These are phyloP conservation scores for Suillus americanus DNA, from an alignment of 768 basidiomycete genomes.

Conservation along the genomic window DNA sequence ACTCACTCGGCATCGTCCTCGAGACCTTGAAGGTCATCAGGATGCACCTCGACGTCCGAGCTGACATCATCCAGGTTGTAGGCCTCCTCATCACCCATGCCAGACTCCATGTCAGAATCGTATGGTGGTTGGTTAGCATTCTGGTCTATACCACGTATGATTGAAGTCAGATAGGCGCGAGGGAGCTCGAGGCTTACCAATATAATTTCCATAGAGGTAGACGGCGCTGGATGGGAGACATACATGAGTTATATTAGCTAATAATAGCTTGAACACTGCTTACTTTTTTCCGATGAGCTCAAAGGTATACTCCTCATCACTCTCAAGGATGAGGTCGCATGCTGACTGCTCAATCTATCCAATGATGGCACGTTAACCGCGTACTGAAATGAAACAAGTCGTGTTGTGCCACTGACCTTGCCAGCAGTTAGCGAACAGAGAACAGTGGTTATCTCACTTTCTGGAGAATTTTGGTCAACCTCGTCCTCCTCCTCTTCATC, in stretches of 20 bases:
- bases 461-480: constrained; percentile 36
- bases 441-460: constrained; percentile 49
- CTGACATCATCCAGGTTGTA: constrained; percentile 74
- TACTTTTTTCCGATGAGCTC: constrained; percentile 84
- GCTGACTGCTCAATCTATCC: constrained; percentile 73
- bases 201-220: constrained; percentile 83
- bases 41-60: constrained; percentile 80
- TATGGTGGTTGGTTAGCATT: constrained; percentile 47
- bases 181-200: constrained; percentile 46
- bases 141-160: constrained; percentile 47
- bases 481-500: constrained; percentile 49
- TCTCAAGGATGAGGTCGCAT: constrained; percentile 69
- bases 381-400: neutral
- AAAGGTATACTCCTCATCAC: constrained; percentile 64
- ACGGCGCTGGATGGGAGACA: constrained; percentile 48
- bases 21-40: constrained; percentile 52
- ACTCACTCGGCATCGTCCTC: constrained; percentile 44
- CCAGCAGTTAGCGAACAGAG: constrained; percentile 81
- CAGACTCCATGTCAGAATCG: constrained; percentile 45
- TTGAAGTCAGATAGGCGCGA: neutral
- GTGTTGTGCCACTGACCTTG: constrained; percentile 50
- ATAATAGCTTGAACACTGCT: constrained; percentile 16
- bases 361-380: constrained; percentile 5
- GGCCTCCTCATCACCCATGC: constrained; percentile 44
- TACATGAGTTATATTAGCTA: neutral